These are phyloP conservation scores for Mallotus repandus DNA, from an alignment of 441 rosid species.

Conservation along the genomic window DNA sequence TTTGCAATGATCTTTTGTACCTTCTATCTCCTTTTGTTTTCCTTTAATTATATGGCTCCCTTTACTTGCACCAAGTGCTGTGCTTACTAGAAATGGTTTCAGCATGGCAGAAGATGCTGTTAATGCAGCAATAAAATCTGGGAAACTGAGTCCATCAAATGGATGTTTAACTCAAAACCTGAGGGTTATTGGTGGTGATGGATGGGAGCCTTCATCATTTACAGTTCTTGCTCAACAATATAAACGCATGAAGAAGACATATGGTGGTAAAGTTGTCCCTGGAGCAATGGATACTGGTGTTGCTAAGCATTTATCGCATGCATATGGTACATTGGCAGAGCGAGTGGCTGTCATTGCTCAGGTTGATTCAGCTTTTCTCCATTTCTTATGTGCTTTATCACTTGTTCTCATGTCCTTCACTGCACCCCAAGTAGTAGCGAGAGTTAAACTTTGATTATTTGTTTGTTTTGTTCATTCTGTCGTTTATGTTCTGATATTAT, in stretches of 20 bases:
- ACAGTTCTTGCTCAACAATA: conserved; percentile 88
- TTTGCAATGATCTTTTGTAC: not conserved
- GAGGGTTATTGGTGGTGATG: conserved; percentile 70
- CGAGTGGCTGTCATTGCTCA: conserved; percentile 85
- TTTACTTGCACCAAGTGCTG: conserved; percentile 2
- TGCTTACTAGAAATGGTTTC: conserved; percentile 41
- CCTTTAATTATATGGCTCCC: not conserved
- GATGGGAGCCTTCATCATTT: conserved; percentile 88
- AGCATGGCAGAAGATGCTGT: conserved; percentile 99
- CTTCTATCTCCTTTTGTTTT: not conserved
- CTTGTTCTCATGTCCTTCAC: not conserved
- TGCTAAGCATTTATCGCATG: conserved; percentile 89
- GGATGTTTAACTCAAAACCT: conserved; percentile 56
- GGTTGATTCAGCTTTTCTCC: conserved; percentile 38
- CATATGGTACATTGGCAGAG: conserved; percentile 83
- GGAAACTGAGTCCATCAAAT: conserved; percentile 61
- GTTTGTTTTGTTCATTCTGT: not conserved
- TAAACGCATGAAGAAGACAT: conserved; percentile 76
- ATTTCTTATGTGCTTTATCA: not conserved
- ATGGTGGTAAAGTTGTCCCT: conserved; percentile 79
- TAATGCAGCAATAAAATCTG: conserved; percentile 74
- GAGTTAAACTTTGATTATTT: not conserved
- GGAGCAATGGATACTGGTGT: conserved; percentile 81
- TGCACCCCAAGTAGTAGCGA: not conserved
- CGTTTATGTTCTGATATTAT: not conserved